Conservation (phyloP, 305 asterid genomes). For the Fraxinus nigra region DNA sequence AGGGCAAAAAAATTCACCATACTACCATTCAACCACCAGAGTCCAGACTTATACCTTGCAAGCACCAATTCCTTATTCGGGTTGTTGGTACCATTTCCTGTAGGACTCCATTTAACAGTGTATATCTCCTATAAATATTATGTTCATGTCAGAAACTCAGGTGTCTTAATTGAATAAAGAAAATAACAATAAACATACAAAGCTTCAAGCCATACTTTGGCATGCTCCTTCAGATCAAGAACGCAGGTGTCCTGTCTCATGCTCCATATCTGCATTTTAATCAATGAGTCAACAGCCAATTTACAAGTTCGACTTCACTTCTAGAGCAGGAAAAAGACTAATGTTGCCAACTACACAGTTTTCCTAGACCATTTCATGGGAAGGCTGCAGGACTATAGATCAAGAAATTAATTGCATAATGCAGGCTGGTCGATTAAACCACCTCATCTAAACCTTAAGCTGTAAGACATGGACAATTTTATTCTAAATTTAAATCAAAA, state of each 20-base stretch:
- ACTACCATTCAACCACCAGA: constrained; percentile 3
- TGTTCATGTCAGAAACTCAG: constrained; percentile 17
- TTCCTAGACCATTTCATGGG: neutral
- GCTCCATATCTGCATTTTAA: constrained; percentile 83
- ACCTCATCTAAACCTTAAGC: neutral
- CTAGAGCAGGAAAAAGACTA: constrained; percentile 4
- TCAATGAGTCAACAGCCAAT: constrained; percentile 24
- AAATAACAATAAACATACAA: constrained; percentile 11
- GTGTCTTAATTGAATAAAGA: constrained; percentile 2
- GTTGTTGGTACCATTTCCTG: constrained; percentile 83
- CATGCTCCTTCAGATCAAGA: constrained; percentile 76
- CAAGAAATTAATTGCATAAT: constrained; percentile 15
- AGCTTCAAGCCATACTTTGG: constrained; percentile 47
- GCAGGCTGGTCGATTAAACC: neutral
- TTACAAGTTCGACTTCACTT: neutral
- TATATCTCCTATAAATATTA: constrained; percentile 67
- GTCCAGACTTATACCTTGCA: constrained; percentile 60
- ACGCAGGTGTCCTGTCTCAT: constrained; percentile 68
- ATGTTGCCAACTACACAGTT: neutral
- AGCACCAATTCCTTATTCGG: constrained; percentile 73
- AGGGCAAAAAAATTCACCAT: neutral
- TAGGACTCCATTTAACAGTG: constrained; percentile 97
- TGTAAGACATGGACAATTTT: neutral
- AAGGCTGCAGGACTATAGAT: constrained; percentile 3
- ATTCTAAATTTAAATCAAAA: too few relatives aligned